Percentiles rank a stretch among this genome's conserved stretches.
Evolutionary conservation across 805 yeast genomes (phyloP).

Genomic region (Maudiozyma pseudohumilis): DNA sequence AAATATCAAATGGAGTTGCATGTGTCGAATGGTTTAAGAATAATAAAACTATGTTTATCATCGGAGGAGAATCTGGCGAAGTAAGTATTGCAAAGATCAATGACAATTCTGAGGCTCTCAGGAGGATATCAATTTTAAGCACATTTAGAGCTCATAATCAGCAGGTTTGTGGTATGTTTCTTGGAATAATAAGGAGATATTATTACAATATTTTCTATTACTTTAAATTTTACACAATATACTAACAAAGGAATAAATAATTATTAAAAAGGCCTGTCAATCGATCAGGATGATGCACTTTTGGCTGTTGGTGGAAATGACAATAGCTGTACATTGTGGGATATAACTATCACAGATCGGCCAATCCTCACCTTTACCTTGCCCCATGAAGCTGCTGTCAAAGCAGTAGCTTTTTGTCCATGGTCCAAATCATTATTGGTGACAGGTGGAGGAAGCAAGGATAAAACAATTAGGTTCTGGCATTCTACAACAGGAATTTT

Average conservation of each 20-base stretch:
- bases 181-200: constrained; percentile 2
- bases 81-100: constrained; percentile 36
- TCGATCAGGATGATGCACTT: constrained; percentile 43
- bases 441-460: constrained; percentile 86
- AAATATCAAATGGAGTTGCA: constrained; percentile 37
- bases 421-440: constrained; percentile 76
- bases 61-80: constrained; percentile 60
- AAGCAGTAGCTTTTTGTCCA: constrained; percentile 84
- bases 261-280: constrained; percentile 39
- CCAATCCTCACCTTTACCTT: constrained; percentile 42
- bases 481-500: constrained; percentile 72
- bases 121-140: constrained; percentile 13
- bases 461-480: constrained; percentile 77
- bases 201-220: background rate
- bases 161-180: constrained; percentile 46
- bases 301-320: constrained; percentile 82
- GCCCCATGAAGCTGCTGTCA: constrained; percentile 77
- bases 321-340: constrained; percentile 72
- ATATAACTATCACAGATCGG: constrained; percentile 33
- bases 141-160: constrained; percentile 41
- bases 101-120: background rate
- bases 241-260: background rate
- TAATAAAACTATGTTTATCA: constrained; percentile 31
- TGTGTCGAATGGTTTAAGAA: constrained; percentile 49
- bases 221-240: background rate